Conservation (phyloP, 257 asterid species). For the Schizonepeta tenuifolia region DNA sequence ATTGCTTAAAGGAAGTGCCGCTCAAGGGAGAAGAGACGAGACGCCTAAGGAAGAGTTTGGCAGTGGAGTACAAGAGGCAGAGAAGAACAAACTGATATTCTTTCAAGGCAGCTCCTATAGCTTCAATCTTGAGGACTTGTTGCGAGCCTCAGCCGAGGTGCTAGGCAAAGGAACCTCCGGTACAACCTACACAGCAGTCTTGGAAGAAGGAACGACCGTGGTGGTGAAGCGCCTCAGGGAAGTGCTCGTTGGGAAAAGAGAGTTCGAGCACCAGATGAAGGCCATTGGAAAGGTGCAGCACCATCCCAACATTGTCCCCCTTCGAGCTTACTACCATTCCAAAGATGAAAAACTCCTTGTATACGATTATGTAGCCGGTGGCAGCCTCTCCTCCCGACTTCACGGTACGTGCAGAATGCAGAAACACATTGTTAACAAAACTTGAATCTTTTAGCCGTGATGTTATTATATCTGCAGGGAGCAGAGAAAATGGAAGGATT, state of each 20-base stretch:
- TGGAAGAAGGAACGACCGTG: slow-evolving; percentile 67
- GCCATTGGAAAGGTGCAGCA: slow-evolving; percentile 47
- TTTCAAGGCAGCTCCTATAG: slow-evolving; percentile 46
- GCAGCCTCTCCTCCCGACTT: slow-evolving; percentile 62
- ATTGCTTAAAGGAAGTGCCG: slow-evolving; percentile 35
- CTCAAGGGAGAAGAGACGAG: slow-evolving; percentile 34
- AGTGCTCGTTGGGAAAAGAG: slow-evolving; percentile 57
- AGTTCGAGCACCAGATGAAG: slow-evolving; percentile 75
- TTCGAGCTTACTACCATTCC: slow-evolving; percentile 72
- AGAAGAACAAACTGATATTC: slow-evolving; percentile 67
- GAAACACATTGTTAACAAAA: neutral
- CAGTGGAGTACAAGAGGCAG: slow-evolving; percentile 68
- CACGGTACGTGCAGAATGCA: slow-evolving; percentile 50
- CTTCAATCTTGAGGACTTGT: slow-evolving; percentile 73
- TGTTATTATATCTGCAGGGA: slow-evolving; percentile 45
- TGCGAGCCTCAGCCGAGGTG: slow-evolving; percentile 84
- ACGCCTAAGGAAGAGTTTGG: slow-evolving; percentile 56
- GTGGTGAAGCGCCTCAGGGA: slow-evolving; percentile 74
- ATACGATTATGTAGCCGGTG: slow-evolving; percentile 49
- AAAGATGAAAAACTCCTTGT: slow-evolving; percentile 73
- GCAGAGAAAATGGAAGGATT: slow-evolving; percentile 48
- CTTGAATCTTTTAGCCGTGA: neutral
- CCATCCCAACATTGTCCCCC: slow-evolving; percentile 61
- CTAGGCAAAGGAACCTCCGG: slow-evolving; percentile 75
- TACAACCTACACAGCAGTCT: slow-evolving; percentile 65